Evolutionary conservation across 2,329 filamentous ascomycete genomes (phyloP), one percentile per base, ranked within the genome.

Genomic region (Pyricularia sp.): DNA sequence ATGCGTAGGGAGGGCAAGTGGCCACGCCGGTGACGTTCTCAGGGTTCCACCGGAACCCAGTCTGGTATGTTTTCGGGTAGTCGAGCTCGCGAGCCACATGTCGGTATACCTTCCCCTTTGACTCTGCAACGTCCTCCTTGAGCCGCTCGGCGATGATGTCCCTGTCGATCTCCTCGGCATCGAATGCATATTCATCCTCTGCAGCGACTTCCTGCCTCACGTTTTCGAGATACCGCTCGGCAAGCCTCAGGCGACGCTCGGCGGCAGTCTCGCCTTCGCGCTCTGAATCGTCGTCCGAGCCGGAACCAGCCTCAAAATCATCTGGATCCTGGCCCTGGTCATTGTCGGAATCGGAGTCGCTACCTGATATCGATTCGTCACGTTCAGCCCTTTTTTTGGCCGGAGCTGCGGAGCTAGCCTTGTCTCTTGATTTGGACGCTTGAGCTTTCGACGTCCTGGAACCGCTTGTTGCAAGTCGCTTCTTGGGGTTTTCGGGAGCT

Each of bases 211-310:
- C 89, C 71, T 89, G 84, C 71, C 89, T 86, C 67, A 97, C 87
- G 73, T 96, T 96, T 65, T 96, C 89, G 65, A 99, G 83, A 75
- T 99, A 97, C 71, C 90, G 87, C 78, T 97, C 91, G 33, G 94
- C 94, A 31, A 99, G 83, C 69, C 91, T 86, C 71, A 96, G 78
- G 70, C 94, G 84, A 75, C 91, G 88, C 73, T 97, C 92, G 44
- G 91, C 93, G 1, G 89, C 92, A 26, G 94, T 97, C 79, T 97
- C 93, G 68, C 85, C 86, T 67, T 91, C 90, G 67, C 86, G 85
- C n/a, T 88, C 89, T 1, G 88, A 90, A 40, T 82, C 82, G 30
- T 84, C 85, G 22, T 81, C 81, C 49, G 78, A 78, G 28, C 77
- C 78, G 57, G 74, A 72, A 26, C 69, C 71, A 4, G 74, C 73